Percentiles rank a stretch among this genome's conserved stretches.
Conservation (phyloP, 2,329 filamentous ascomycete species). For the Macrophomina phaseolina region DNA sequence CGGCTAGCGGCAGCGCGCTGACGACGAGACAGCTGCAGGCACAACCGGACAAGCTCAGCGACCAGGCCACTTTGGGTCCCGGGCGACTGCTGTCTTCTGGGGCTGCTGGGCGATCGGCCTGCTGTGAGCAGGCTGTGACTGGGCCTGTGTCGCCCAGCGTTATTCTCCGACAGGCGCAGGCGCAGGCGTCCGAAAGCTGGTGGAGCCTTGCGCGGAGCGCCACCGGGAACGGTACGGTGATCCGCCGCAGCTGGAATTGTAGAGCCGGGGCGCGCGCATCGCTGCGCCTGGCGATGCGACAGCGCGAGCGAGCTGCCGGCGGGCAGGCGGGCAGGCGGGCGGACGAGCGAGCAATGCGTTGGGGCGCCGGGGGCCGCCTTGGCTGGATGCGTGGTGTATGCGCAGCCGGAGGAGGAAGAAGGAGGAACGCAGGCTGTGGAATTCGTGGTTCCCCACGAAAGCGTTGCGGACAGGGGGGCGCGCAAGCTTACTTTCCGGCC, state of each 20-base stretch:
- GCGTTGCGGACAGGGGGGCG: neutral
- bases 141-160: constrained; percentile 1
- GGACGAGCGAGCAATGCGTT: constrained; percentile 2
- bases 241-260: neutral
- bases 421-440: constrained; percentile 1
- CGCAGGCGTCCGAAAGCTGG: constrained; percentile 3
- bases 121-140: neutral
- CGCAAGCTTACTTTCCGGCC: constrained; percentile 5
- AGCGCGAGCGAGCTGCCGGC: neutral
- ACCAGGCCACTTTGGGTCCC: constrained; percentile 10
- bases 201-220: constrained; percentile 21
- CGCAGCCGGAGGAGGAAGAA: no score
- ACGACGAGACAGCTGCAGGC: neutral
- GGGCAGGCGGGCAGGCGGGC: neutral
- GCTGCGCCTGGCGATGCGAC: neutral
- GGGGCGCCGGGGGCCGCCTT: neutral
- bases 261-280: neutral
- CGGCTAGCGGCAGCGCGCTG: neutral
- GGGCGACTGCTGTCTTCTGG: neutral
- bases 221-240: constrained; percentile 21
- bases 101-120: neutral
- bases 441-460: constrained; percentile 1
- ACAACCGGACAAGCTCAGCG: neutral
- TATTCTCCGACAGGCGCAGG: constrained; percentile 16
- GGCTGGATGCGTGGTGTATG: neutral